Evolutionary conservation across 257 asterid genomes (phyloP).

Genomic region (Nicotiana paniculata): DNA sequence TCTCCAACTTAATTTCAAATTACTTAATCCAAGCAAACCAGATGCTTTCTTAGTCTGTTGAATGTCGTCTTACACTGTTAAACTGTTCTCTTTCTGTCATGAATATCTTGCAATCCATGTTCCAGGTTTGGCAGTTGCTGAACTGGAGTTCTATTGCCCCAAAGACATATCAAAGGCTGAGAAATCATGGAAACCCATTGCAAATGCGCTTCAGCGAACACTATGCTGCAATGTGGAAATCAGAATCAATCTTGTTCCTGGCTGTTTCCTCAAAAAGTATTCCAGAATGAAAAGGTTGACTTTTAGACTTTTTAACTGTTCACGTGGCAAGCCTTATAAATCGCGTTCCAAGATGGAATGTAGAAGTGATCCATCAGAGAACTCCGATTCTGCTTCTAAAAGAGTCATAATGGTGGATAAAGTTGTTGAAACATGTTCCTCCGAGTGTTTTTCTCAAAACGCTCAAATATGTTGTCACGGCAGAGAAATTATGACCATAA

Average conservation of each 20-base stretch:
- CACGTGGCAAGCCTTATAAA: constrained; percentile 40
- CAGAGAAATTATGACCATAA: constrained; percentile 37
- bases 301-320: constrained; percentile 60
- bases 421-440: constrained; percentile 42
- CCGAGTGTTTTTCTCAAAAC: constrained; percentile 50
- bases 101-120: not conserved
- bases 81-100: not conserved
- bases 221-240: constrained; percentile 73
- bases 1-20: not conserved
- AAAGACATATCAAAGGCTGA: constrained; percentile 67
- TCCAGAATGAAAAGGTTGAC: constrained; percentile 31
- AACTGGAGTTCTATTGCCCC: constrained; percentile 57
- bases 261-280: constrained; percentile 17
- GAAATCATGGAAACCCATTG: constrained; percentile 76
- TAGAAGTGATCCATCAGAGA: constrained; percentile 38
- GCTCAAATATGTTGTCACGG: constrained; percentile 47
- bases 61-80: not conserved
- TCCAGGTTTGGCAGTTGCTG: constrained; percentile 73
- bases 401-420: constrained; percentile 36
- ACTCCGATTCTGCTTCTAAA: constrained; percentile 30
- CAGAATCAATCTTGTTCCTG: constrained; percentile 40
- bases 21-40: not conserved
- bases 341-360: constrained; percentile 39
- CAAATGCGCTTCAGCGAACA: constrained; percentile 64
- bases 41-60: not conserved